Evolutionary conservation across 805 yeast genomes (phyloP).

Genomic region (Pichia nanzhaoensis): DNA sequence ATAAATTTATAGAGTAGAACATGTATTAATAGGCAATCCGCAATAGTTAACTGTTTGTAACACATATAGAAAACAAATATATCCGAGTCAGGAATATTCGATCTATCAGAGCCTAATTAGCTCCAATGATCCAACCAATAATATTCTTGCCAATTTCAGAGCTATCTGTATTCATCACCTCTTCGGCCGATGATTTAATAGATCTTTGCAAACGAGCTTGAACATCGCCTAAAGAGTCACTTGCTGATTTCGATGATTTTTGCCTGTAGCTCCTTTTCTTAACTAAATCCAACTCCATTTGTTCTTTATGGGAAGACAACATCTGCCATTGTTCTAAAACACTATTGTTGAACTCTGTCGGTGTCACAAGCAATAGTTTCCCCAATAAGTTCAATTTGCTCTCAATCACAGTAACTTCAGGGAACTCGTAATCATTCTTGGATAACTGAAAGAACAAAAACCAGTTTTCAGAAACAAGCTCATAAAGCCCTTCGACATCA

Average conservation of each 20-base stretch:
- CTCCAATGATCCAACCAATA: constrained; percentile 32
- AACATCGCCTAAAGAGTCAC: constrained; percentile 14
- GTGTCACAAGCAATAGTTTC: constrained; percentile 43
- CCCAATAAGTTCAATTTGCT: constrained; percentile 50
- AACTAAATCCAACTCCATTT: background rate
- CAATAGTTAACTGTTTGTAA: background rate
- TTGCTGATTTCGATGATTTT: background rate
- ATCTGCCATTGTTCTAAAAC: constrained; percentile 61
- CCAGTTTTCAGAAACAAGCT: constrained; percentile 43
- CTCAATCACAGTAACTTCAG: constrained; percentile 9
- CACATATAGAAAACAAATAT: background rate
- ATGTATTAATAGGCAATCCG: background rate
- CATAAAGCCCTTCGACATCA: constrained; percentile 10
- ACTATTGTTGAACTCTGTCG: constrained; percentile 46
- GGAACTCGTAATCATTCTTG: constrained; percentile 33
- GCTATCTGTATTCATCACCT: constrained; percentile 18
- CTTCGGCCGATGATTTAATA: constrained; percentile 24
- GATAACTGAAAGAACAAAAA: constrained; percentile 69
- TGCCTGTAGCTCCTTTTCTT: constrained; percentile 13
- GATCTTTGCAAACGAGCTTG: constrained; percentile 26
- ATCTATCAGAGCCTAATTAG: constrained; percentile 14
- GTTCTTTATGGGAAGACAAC: constrained; percentile 30
- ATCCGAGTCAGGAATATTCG: background rate
- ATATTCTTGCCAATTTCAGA: constrained; percentile 29
- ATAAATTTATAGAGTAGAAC: background rate